Evolutionary conservation across 441 rosid species (phyloP).

Genomic region (Daphne laureola): DNA sequence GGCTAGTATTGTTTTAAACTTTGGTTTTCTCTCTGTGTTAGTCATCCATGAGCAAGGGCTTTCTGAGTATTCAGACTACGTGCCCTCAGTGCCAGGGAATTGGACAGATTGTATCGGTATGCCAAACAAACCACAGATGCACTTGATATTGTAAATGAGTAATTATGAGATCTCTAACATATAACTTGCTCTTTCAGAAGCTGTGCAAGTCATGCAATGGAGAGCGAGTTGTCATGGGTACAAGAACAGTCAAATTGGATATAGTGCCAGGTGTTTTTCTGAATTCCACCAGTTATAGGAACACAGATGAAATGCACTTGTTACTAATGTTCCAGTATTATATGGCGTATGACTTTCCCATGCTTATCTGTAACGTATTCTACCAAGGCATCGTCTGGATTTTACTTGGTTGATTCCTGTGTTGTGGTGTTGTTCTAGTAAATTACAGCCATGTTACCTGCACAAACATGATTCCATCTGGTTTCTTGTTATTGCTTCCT

Average conservation of each 20-base stretch:
- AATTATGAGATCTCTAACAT: background rate
- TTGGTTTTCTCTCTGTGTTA: conserved; percentile 24
- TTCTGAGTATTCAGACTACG: conserved; percentile 56
- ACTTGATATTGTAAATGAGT: no score
- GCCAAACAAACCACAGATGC: conserved; percentile 8
- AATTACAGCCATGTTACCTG: no score
- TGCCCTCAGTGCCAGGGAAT: conserved; percentile 79
- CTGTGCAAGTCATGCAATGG: conserved; percentile 90
- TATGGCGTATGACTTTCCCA: no score
- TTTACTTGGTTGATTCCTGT: no score
- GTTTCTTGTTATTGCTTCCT: no score
- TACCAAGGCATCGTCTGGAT: no score
- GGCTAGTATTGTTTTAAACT: conserved; percentile 9
- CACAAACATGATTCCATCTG: no score
- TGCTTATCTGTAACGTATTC: no score
- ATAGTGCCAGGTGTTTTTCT: conserved; percentile 60
- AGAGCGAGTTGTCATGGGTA: conserved; percentile 61
- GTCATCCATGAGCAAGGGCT: conserved; percentile 55
- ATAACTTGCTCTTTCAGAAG: conserved; percentile 41
- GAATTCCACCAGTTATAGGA: no score
- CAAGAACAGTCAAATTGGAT: conserved; percentile 74
- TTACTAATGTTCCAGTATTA: no score
- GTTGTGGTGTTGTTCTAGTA: no score
- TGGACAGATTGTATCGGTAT: conserved; percentile 74
- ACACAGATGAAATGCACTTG: no score